Percentiles rank a stretch among this genome's conserved stretches.
These are phyloP conservation scores for Coemansia sp. DNA, from an alignment of 192 early-diverging fungal species.

Conservation along the genomic window DNA sequence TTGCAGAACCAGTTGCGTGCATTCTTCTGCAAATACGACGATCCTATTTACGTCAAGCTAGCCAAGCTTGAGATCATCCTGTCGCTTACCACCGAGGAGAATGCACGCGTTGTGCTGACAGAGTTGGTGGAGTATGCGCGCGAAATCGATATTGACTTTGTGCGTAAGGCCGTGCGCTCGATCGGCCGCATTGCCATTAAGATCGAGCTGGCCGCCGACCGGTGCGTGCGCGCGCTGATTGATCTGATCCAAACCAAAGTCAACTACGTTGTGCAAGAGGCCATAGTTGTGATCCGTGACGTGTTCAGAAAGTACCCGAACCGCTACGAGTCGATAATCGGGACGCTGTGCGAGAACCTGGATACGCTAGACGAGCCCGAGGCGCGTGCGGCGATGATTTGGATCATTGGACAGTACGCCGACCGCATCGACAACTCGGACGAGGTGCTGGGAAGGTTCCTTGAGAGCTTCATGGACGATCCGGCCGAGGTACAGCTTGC, in stretches of 20 bases:
- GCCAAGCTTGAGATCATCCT: slow-evolving; percentile 96
- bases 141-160: slow-evolving; percentile 98
- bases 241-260: slow-evolving; percentile 96
- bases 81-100: slow-evolving; percentile 76
- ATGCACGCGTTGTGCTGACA: slow-evolving; percentile 82
- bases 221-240: slow-evolving; percentile 82
- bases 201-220: slow-evolving; percentile 82
- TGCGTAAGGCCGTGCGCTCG: slow-evolving; percentile 89
- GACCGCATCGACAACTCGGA: slow-evolving; percentile 96
- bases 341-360: slow-evolving; percentile 89
- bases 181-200: slow-evolving; percentile 98
- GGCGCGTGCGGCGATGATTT: slow-evolving; percentile 97
- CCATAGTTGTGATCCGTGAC: slow-evolving; percentile 97
- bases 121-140: slow-evolving; percentile 94
- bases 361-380: slow-evolving; percentile 97
- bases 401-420: slow-evolving; percentile 99
- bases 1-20: slow-evolving; percentile 92
- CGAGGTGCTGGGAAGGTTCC: slow-evolving; percentile 81
- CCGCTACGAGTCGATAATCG: slow-evolving; percentile 92
- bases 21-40: slow-evolving; percentile 99
- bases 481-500: slow-evolving; percentile 87
- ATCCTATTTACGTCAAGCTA: slow-evolving; percentile 98
- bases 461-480: slow-evolving; percentile 90
- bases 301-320: slow-evolving; percentile 99
- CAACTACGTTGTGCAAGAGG: slow-evolving; percentile 98